Evolutionary conservation across 164 flowering plant genomes (phyloP).

Genomic region (Aristolochia contorta): DNA sequence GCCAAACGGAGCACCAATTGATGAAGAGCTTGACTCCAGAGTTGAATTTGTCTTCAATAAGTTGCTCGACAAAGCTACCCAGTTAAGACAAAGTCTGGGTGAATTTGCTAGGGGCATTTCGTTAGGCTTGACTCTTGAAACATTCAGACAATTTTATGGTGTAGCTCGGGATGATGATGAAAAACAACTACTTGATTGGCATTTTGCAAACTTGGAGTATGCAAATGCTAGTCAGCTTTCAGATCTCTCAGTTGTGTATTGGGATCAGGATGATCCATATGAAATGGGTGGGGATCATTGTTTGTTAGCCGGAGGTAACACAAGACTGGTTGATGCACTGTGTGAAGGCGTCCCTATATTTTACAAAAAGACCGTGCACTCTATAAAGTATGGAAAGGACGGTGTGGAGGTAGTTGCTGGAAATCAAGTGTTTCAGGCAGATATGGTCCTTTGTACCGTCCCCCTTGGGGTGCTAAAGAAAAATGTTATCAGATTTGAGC

Average conservation of each 20-base stretch:
- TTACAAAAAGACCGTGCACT: constrained; percentile 58
- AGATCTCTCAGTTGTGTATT: constrained; percentile 70
- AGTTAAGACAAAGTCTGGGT: constrained; percentile 61
- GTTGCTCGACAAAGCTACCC: constrained; percentile 67
- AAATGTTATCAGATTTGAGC: constrained; percentile 54
- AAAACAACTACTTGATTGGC: constrained; percentile 86
- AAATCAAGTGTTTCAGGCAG: constrained; percentile 66
- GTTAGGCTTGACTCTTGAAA: constrained; percentile 71
- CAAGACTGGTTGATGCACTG: constrained; percentile 65
- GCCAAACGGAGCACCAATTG: constrained; percentile 66
- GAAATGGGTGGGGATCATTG: constrained; percentile 99
- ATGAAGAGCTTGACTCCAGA: constrained; percentile 47
- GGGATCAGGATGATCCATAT: constrained; percentile 99
- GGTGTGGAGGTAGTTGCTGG: constrained; percentile 79
- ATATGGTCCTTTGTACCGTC: constrained; percentile 83
- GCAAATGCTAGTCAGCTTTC: constrained; percentile 93
- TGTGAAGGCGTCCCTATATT: constrained; percentile 65
- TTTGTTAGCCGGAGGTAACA: constrained; percentile 88
- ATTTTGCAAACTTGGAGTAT: constrained; percentile 92
- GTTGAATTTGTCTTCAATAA: constrained; percentile 67
- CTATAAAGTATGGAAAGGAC: constrained; percentile 55
- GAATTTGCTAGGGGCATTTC: constrained; percentile 53
- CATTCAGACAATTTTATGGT: constrained; percentile 51
- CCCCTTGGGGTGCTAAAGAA: constrained; percentile 90
- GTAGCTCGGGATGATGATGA: constrained; percentile 58